Conservation (phyloP, 352 stramenopile species). For the Globisporangium yorkense region DNA sequence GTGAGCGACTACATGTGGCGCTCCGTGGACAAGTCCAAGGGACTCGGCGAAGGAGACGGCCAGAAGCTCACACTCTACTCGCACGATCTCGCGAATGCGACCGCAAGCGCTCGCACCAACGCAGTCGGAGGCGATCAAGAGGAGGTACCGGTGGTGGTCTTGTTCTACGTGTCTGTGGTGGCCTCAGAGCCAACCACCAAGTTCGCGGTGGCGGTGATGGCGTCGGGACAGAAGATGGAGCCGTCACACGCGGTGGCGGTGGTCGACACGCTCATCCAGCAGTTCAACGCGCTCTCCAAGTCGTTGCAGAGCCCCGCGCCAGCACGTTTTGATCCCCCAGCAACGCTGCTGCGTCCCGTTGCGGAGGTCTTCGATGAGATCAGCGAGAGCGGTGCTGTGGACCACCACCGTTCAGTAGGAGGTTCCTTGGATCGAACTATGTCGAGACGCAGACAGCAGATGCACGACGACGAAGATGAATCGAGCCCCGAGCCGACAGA, state of each 20-base stretch:
- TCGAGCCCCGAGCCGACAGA: not conserved
- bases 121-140: not conserved
- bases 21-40: conserved; percentile 17
- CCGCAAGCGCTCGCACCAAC: not conserved
- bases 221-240: conserved; percentile 54
- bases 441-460: not conserved
- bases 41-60: conserved; percentile 15
- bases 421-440: not conserved
- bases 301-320: conserved; percentile 18
- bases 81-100: conserved; percentile 31
- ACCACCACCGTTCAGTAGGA: not conserved
- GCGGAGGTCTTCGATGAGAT: not conserved
- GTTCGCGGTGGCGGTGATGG: conserved; percentile 53
- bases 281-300: conserved; percentile 55
- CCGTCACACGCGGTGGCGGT: conserved; percentile 49
- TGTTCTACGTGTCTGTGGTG: conserved; percentile 60
- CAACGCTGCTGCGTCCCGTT: not conserved
- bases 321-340: not conserved
- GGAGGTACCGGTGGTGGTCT: conserved; percentile 8
- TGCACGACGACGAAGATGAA: not conserved
- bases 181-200: conserved; percentile 26
- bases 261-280: conserved; percentile 60
- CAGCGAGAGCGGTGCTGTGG: not conserved
- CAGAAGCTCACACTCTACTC: conserved; percentile 59
- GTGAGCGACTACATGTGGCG: conserved; percentile 70